Evolutionary conservation across 2,329 filamentous ascomycete species (phyloP).

Genomic region (Talaromyces amestolkiae): DNA sequence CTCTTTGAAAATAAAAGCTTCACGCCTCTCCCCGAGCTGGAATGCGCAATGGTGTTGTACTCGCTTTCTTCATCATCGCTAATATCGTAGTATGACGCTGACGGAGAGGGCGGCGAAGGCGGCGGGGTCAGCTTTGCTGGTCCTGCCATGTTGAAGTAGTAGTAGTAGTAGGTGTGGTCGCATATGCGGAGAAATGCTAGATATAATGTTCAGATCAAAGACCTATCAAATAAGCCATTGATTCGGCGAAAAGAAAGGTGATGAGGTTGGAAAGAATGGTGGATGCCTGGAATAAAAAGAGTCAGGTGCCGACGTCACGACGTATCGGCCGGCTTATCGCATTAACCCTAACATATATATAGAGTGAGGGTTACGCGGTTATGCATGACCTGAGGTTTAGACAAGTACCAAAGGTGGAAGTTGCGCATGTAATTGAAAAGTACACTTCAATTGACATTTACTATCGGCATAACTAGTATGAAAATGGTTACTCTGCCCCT

Average conservation of each 20-base stretch:
- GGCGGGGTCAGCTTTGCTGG: conserved; percentile 39
- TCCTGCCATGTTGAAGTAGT: conserved; percentile 30
- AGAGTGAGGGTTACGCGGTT: no score
- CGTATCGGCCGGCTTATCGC: conserved; percentile 18
- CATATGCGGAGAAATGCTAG: not conserved
- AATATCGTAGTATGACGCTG: conserved; percentile 89
- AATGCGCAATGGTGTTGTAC: conserved; percentile 89
- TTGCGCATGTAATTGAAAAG: no score
- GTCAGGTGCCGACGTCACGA: conserved; percentile 21
- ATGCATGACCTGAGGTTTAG: no score
- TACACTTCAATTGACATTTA: no score
- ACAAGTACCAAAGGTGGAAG: no score
- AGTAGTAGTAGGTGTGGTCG: not conserved
- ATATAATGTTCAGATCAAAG: not conserved
- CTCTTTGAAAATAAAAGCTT: conserved; percentile 95
- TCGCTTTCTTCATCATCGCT: conserved; percentile 95
- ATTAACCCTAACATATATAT: not conserved
- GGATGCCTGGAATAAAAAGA: conserved; percentile 15
- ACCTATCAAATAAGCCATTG: not conserved
- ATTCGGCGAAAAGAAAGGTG: not conserved
- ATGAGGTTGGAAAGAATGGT: conserved; percentile 6
- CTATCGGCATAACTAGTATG: no score
- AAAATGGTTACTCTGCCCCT: no score
- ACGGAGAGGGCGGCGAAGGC: conserved; percentile 62
- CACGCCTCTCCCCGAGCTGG: conserved; percentile 73